phyloP scores from a whole-genome alignment of 371 early-diverging fungal species.

The Mortierella sp. region DNA sequence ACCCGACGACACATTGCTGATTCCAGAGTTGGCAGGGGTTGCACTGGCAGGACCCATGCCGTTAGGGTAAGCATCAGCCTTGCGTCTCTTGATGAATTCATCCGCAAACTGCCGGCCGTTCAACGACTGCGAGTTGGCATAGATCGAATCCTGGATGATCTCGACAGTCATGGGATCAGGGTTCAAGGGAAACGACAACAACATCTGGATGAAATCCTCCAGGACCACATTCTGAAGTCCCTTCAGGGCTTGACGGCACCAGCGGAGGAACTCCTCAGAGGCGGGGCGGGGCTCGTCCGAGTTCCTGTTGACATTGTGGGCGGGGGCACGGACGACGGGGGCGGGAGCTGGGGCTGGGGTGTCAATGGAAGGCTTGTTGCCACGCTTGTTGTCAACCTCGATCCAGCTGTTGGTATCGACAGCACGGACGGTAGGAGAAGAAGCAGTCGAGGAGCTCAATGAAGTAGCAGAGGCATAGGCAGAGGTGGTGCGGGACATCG shows the following conservation, averaged over 20 bases:
- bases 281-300: conserved; percentile 64
- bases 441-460: conserved; percentile 18
- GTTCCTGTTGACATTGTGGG: conserved; percentile 33
- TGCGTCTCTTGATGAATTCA: conserved; percentile 85
- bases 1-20: not conserved
- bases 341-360: conserved; percentile 9
- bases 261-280: conserved; percentile 82
- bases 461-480: conserved; percentile 40
- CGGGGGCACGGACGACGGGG: conserved; percentile 2
- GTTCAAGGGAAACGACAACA: conserved; percentile 83
- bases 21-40: conserved; percentile 8
- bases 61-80: conserved; percentile 76
- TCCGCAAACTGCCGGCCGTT: conserved; percentile 86
- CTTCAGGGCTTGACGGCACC: conserved; percentile 79
- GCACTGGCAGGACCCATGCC: conserved; percentile 21
- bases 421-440: conserved; percentile 12
- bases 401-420: conserved; percentile 49
- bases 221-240: conserved; percentile 75
- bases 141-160: conserved; percentile 86
- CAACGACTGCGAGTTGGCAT: conserved; percentile 78
- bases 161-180: conserved; percentile 75
- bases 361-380: conserved; percentile 26
- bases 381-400: conserved; percentile 49
- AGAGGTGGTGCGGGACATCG: conserved; percentile 28
- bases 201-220: conserved; percentile 84